Evolutionary conservation across 1,284 basidiomycete species (phyloP), one percentile per base, ranked within the genome.

Genomic region (Ustilago nuda): DNA sequence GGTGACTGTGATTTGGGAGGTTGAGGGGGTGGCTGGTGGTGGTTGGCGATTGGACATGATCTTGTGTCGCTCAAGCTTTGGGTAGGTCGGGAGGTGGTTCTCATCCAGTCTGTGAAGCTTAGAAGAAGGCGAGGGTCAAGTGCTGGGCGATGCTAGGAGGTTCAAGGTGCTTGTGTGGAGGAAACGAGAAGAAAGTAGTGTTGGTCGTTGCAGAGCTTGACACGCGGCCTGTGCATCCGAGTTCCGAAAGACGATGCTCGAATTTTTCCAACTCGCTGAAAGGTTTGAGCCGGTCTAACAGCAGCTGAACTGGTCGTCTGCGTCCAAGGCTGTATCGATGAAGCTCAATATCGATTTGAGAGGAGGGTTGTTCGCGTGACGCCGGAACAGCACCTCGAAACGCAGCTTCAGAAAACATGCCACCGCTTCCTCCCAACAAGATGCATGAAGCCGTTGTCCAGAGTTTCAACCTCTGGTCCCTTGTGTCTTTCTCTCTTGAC

Each of bases 161-260:
- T 23, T 8, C 12, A 23, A 46, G 2, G 45, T n/a, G 12, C 6
- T 51, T 23, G 50, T 30, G 51, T 32, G 51, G 37, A 27, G 23
- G 37, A 30, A 19, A 45, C n/a, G 7, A 45, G n/a, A 19, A 43
- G 39, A 30, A 56, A 45, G 55, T 45, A 45, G 55, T 45, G 39
- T 43, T 56, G 55, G 23, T 56, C 55, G 43, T 55, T 11, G 35
- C 53, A 55, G 36, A 53, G 23, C 33, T 50, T 27, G 48, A 53
- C 51, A 53, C 51, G n/a, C 51, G 35, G 27, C 27, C 53, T 17
- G 36, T 15, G n/a, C 11, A 19, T 17, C 55, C 55, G 55, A 56
- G 41, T 56, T 45, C 55, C 55, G 55, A 56, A 13, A 50, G 15
- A 17, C n/a, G 41, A 41, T n/a, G 6, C n/a, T 13, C 32, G n/a